Evolutionary conservation across 768 basidiomycete species (phyloP), one percentile per base, ranked within the genome.

Genomic region (Macrolepiota dolichaula): DNA sequence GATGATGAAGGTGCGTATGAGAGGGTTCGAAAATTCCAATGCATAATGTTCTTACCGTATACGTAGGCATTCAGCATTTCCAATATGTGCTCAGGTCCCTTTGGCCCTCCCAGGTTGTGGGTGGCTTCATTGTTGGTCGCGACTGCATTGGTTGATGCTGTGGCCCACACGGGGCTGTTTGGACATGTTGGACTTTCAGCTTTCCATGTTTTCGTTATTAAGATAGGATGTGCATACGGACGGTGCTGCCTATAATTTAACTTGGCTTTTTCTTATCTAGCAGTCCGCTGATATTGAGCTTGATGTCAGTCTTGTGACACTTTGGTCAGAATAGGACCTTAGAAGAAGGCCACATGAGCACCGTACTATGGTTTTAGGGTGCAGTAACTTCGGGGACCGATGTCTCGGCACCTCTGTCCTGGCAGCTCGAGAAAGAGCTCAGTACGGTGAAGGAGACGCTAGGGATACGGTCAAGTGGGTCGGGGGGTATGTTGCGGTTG

Each of bases 1-100:
- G 36, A 62, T 62, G 37, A 29, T 36, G 25, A 66, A 66, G 64
- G 65, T 68, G 11, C 3, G 61, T 24, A 15, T 37, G 9, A 49
- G n/a, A n/a, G n/a, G 4, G 10, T 27, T 35, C 1, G 13, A 2
- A 1, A 24, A 47, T 59, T 44, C n/a, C 22, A 22, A 11, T n/a
- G 42, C 15, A 11, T 54, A 12, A 9, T 3, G 6, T 47, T 13
- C 15, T 42, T 46, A 22, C 24, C 27, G 9, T 32, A 13, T 40
- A 38, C 32, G 19, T 32, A 68, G 67, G 57, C 64, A 12, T 36
- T 66, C 11, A 66, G 52, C 49, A 40, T 63, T 2, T 58, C 65
- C 4, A 40, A 53, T 2, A 35, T 66, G 32, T 66, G 62, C 19
- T 55, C 65, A 3, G 22, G 40, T 7, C 29, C 60, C 3, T 36